Percentiles rank a stretch among this genome's conserved stretches.
These are phyloP conservation scores for Piper betle DNA, from an alignment of 164 flowering plant species.

Conservation along the genomic window DNA sequence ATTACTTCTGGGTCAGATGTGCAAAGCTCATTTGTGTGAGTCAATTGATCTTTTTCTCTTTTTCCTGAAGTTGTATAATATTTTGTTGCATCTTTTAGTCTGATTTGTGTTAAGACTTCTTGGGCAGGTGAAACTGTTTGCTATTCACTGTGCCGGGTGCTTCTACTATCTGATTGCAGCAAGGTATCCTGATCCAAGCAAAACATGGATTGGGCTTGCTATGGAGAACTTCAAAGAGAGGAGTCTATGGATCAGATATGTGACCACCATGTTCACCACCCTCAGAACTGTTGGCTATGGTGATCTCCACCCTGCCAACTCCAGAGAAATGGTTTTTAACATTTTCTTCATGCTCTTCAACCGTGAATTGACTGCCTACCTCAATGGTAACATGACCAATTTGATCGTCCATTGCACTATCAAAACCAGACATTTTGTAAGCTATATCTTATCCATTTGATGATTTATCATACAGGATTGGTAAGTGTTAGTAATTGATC, in stretches of 20 bases:
- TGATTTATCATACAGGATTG: neutral
- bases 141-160: constrained; percentile 92
- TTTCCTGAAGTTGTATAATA: neutral
- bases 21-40: constrained; percentile 85
- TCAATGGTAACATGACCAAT: constrained; percentile 98
- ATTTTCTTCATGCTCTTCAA: constrained; percentile 89
- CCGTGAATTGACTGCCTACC: constrained; percentile 82
- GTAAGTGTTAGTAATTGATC: neutral
- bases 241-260: constrained; percentile 60
- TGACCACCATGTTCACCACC: no score
- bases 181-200: constrained; percentile 32
- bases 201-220: constrained; percentile 67
- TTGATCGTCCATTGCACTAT: constrained; percentile 92
- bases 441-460: constrained; percentile 17
- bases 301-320: constrained; percentile 79
- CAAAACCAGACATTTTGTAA: constrained; percentile 75
- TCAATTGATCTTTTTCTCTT: neutral
- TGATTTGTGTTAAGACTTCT: constrained; percentile 1
- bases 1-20: constrained; percentile 80
- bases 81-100: neutral
- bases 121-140: constrained; percentile 81
- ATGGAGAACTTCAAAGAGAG: constrained; percentile 26
- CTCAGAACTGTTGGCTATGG: constrained; percentile 96
- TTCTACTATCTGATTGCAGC: constrained; percentile 81
- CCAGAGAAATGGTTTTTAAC: constrained; percentile 76